These are phyloP conservation scores for Spinacia oleracea DNA, from an alignment of 179 eudicot species.

Conservation along the genomic window DNA sequence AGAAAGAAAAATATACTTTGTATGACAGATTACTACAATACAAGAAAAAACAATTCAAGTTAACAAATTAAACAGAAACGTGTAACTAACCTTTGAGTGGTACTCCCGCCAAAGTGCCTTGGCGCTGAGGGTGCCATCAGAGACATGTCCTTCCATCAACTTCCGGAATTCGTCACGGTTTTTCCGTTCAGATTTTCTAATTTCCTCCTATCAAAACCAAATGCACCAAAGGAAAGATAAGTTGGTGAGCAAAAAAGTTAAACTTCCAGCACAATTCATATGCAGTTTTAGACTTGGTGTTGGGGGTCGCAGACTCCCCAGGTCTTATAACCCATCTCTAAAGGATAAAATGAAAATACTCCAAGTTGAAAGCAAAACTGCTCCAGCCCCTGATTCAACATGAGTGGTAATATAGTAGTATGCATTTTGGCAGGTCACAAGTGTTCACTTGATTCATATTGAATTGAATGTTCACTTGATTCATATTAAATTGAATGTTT, in stretches of 20 bases:
- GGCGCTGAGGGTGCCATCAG: slow-evolving; percentile 64
- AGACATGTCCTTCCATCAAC: slow-evolving; percentile 84
- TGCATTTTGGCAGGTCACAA: not conserved
- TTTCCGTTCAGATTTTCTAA: slow-evolving; percentile 81
- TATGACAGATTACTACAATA: not conserved
- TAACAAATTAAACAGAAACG: not conserved
- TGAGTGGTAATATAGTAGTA: not conserved
- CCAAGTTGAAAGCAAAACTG: not conserved
- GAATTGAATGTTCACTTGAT: no score
- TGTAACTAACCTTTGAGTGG: slow-evolving; percentile 62
- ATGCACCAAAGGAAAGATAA: slow-evolving; percentile 1
- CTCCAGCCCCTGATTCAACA: not conserved
- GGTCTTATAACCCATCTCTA: not conserved
- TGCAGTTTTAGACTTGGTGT: not conserved
- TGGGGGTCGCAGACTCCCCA: not conserved
- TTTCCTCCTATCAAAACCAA: slow-evolving; percentile 63
- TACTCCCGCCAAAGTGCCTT: slow-evolving; percentile 85
- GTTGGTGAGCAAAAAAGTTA: not conserved
- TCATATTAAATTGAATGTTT: no score
- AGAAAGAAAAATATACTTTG: not conserved
- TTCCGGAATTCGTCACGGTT: slow-evolving; percentile 97
- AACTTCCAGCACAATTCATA: not conserved
- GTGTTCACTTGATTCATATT: not conserved
- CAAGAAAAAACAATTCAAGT: not conserved
- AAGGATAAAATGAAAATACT: not conserved